These are phyloP conservation scores for Boletus edulis DNA, from an alignment of 768 basidiomycete genomes.

Conservation along the genomic window DNA sequence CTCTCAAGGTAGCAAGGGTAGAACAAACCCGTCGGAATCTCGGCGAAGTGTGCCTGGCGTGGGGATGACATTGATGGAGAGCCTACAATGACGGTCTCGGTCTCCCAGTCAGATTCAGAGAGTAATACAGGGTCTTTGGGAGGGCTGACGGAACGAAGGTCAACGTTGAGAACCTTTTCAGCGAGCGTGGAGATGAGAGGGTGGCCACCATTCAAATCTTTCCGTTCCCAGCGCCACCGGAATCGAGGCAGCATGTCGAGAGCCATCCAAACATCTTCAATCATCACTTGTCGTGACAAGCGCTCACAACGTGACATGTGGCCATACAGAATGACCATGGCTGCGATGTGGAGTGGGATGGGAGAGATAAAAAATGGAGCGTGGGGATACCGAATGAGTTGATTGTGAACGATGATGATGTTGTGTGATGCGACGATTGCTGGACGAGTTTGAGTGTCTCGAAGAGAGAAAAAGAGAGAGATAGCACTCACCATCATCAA, in stretches of 20 bases:
- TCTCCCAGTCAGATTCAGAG: constrained; percentile 46
- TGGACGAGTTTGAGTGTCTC: constrained; percentile 26
- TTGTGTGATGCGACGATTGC: constrained; percentile 88
- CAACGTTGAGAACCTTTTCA: constrained; percentile 73
- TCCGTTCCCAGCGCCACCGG: constrained; percentile 91
- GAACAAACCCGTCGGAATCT: constrained; percentile 67
- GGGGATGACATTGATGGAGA: constrained; percentile 27
- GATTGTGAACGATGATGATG: constrained; percentile 79
- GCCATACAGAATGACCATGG: constrained; percentile 88
- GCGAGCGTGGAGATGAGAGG: constrained; percentile 83
- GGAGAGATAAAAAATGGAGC: constrained; percentile 88
- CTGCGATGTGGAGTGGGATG: constrained; percentile 84
- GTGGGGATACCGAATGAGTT: constrained; percentile 81
- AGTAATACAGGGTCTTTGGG: constrained; percentile 41
- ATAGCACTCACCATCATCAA: constrained; percentile 67
- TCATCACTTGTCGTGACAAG: constrained; percentile 59
- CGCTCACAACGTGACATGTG: constrained; percentile 77
- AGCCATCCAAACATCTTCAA: constrained; percentile 85
- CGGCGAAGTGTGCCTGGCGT: constrained; percentile 43
- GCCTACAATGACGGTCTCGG: constrained; percentile 32
- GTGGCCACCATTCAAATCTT: constrained; percentile 74
- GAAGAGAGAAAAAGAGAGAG: background rate
- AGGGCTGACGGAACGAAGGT: constrained; percentile 54
- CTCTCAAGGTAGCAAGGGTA: constrained; percentile 78
- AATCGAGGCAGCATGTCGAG: constrained; percentile 86